These are phyloP conservation scores for Singerocomus inundabilis DNA, from an alignment of 1,284 basidiomycete species.

Conservation along the genomic window DNA sequence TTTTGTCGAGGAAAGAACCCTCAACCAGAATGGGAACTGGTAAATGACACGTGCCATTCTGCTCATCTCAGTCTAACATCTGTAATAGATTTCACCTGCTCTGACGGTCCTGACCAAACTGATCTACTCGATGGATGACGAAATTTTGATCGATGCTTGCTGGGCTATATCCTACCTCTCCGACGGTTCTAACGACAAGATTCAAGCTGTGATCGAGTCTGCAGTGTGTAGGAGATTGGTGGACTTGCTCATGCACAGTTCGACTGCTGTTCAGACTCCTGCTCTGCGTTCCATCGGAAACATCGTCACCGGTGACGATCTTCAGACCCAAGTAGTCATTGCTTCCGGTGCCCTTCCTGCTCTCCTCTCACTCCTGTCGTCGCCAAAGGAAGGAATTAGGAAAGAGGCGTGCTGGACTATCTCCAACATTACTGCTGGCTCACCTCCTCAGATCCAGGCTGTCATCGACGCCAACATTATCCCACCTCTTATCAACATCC, in stretches of 20 bases:
- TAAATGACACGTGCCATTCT: slow-evolving; percentile 36
- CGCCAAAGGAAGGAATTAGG: slow-evolving; percentile 93
- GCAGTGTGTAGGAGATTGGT: slow-evolving; percentile 98
- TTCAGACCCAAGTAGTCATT: slow-evolving; percentile 98
- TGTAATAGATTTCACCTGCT: slow-evolving; percentile 86
- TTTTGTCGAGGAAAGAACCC: slow-evolving; percentile 97
- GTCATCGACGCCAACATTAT: slow-evolving; percentile 89
- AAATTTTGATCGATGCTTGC: slow-evolving; percentile 99
- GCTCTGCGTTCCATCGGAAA: slow-evolving; percentile 97
- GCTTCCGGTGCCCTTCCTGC: slow-evolving; percentile 95
- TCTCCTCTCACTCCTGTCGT: slow-evolving; percentile 87
- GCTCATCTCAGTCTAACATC: slow-evolving; percentile 13
- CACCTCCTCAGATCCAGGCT: slow-evolving; percentile 93
- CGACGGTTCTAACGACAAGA: slow-evolving; percentile 99
- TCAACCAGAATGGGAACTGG: slow-evolving; percentile 93
- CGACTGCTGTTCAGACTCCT: slow-evolving; percentile 98
- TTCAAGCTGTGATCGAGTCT: slow-evolving; percentile 98
- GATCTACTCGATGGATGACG: slow-evolving; percentile 98
- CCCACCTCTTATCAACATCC: slow-evolving; percentile 97
- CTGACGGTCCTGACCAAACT: slow-evolving; percentile 95
- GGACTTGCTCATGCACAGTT: slow-evolving; percentile 95
- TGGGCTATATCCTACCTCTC: slow-evolving; percentile 99
- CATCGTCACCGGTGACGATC: slow-evolving; percentile 98
- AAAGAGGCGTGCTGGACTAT: slow-evolving; percentile 99
- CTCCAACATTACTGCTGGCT: slow-evolving; percentile 97